Evolutionary conservation across 768 basidiomycete genomes (phyloP).

Genomic region (Suillus plorans): DNA sequence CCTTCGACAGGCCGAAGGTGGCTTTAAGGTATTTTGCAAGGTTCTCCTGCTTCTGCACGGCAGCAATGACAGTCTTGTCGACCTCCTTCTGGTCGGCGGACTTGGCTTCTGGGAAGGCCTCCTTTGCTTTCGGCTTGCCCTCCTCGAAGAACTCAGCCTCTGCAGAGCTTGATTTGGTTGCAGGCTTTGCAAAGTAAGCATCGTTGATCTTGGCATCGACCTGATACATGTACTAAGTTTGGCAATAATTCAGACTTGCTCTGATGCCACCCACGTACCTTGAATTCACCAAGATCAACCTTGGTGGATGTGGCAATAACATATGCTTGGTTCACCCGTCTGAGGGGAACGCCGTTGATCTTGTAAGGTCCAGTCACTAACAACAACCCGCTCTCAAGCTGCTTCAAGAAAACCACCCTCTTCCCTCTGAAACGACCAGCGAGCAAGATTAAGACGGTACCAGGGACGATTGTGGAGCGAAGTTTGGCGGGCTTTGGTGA

Average conservation of each 20-base stretch:
- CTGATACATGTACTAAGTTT: conserved; percentile 38
- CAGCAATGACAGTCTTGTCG: conserved; percentile 75
- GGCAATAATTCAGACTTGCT: not conserved
- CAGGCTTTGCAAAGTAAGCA: conserved; percentile 86
- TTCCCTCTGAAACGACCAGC: conserved; percentile 98
- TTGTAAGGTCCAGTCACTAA: conserved; percentile 98
- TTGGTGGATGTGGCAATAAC: conserved; percentile 98
- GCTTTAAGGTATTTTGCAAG: conserved; percentile 92
- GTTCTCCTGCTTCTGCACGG: conserved; percentile 88
- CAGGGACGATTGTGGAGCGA: conserved; percentile 87
- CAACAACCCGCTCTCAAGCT: conserved; percentile 86
- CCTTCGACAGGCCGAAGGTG: conserved; percentile 92
- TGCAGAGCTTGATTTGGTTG: conserved; percentile 72
- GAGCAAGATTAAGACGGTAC: conserved; percentile 92
- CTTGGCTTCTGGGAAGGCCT: conserved; percentile 82
- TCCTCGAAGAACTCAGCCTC: conserved; percentile 98
- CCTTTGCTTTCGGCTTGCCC: conserved; percentile 89
- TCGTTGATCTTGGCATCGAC: conserved; percentile 91
- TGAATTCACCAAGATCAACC: conserved; percentile 73
- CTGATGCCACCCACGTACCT: conserved; percentile 46
- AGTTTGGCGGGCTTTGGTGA: conserved; percentile 73
- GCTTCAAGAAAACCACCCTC: conserved; percentile 98
- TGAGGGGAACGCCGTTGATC: conserved; percentile 96
- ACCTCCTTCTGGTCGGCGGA: conserved; percentile 88
- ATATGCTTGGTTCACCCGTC: conserved; percentile 98